Evolutionary conservation across 176 grass and related monocot species (phyloP).

Genomic region (Eleusine indica): DNA sequence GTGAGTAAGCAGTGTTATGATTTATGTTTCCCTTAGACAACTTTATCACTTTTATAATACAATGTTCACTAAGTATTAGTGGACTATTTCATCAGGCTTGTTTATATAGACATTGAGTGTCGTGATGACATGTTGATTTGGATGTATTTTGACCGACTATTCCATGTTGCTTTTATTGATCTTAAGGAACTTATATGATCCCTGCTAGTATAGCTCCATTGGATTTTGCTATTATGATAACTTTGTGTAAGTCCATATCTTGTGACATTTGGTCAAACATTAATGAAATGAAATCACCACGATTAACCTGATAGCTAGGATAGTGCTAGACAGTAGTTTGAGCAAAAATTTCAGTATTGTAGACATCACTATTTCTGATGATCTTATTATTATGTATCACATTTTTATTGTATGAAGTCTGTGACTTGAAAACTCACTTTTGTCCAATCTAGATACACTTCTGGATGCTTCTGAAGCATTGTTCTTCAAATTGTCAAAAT

Average conservation of each 20-base stretch:
- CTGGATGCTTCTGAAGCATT: not conserved
- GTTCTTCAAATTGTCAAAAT: too few species aligned
- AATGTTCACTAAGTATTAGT: not conserved
- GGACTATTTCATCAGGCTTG: not conserved
- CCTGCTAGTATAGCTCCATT: not conserved
- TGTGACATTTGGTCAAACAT: too few species aligned
- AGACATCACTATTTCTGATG: too few species aligned
- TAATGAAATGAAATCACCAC: too few species aligned
- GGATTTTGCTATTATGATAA: not conserved
- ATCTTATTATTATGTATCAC: too few species aligned
- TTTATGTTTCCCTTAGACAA: not conserved
- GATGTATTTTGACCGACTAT: not conserved
- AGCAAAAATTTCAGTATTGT: too few species aligned
- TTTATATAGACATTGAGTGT: not conserved
- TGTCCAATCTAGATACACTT: not conserved
- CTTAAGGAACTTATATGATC: too few species aligned
- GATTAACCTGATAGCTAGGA: too few species aligned
- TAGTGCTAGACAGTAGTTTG: too few species aligned
- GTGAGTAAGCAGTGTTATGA: not conserved
- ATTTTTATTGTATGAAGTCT: not conserved
- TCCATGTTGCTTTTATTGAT: not conserved
- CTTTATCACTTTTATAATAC: not conserved
- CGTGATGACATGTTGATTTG: too few species aligned
- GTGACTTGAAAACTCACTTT: not conserved
- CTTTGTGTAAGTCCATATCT: not conserved